phyloP scores from a whole-genome alignment of 2,329 filamentous ascomycete species.

The Colletotrichum limetticola region DNA sequence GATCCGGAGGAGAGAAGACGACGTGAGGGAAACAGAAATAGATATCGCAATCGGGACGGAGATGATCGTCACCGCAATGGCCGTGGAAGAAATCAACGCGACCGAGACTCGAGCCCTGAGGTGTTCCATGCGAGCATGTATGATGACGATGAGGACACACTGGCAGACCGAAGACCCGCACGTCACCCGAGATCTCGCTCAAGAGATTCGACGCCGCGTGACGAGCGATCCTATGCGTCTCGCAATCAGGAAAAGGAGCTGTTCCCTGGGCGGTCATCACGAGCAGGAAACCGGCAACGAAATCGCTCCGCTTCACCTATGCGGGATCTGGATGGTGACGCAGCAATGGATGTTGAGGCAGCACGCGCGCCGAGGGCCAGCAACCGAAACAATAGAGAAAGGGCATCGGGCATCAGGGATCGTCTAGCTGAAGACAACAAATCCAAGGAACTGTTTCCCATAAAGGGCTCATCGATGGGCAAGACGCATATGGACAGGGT shows the following conservation, averaged over 20 bases:
- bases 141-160: conserved; percentile 70
- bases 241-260: conserved; percentile 70
- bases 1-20: conserved; percentile 81
- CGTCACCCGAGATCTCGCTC: conserved; percentile 46
- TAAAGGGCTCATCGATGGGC: conserved; percentile 43
- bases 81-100: conserved; percentile 56
- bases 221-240: conserved; percentile 41
- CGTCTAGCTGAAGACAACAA: conserved; percentile 44
- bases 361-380: conserved; percentile 40
- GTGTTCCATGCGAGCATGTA: conserved; percentile 83
- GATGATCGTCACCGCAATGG: conserved; percentile 46
- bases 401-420: conserved; percentile 47
- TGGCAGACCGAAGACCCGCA: conserved; percentile 41
- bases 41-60: conserved; percentile 70
- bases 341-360: conserved; percentile 46
- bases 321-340: conserved; percentile 55
- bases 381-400: conserved; percentile 48
- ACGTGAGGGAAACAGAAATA: conserved; percentile 66
- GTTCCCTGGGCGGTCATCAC: conserved; percentile 58
- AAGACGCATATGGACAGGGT: conserved; percentile 49
- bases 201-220: conserved; percentile 37
- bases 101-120: conserved; percentile 56
- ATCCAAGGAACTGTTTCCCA: conserved; percentile 53
- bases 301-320: conserved; percentile 65
- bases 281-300: conserved; percentile 43